These are phyloP conservation scores for Bipolaris zeicola DNA, from an alignment of 2,329 filamentous ascomycete genomes.

Conservation along the genomic window DNA sequence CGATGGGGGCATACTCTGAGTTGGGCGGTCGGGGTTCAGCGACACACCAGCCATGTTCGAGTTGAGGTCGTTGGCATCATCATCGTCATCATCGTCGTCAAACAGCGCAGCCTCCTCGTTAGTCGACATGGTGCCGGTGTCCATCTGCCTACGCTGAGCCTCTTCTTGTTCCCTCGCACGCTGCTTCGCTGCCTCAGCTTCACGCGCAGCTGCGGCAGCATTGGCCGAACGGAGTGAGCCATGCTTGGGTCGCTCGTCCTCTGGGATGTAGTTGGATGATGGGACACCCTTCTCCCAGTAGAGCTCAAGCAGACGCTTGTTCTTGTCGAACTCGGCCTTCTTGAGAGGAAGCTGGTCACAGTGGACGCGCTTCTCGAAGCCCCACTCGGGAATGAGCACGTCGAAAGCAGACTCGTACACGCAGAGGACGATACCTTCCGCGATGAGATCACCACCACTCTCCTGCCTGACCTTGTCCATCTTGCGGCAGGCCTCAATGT, in stretches of 20 bases:
- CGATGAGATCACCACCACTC: slow-evolving; percentile 87
- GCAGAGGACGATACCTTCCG: slow-evolving; percentile 92
- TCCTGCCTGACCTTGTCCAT: slow-evolving; percentile 94
- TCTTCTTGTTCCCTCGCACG: slow-evolving; percentile 87
- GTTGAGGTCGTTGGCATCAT: slow-evolving; percentile 80
- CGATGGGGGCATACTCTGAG: slow-evolving; percentile 93
- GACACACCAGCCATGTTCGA: slow-evolving; percentile 92
- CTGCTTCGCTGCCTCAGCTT: slow-evolving; percentile 81
- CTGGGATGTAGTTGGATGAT: slow-evolving; percentile 92
- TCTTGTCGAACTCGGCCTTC: slow-evolving; percentile 99
- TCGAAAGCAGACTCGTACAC: slow-evolving; percentile 99
- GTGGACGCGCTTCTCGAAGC: slow-evolving; percentile 98
- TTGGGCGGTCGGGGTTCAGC: slow-evolving; percentile 79
- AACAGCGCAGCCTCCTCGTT: slow-evolving; percentile 96
- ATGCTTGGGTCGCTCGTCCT: slow-evolving; percentile 92
- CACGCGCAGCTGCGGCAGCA: slow-evolving; percentile 74
- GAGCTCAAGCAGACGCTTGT: slow-evolving; percentile 89
- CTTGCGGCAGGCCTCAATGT: slow-evolving; percentile 93
- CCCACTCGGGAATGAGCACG: slow-evolving; percentile 95
- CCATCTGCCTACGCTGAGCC: slow-evolving; percentile 88
- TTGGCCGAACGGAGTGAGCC: slow-evolving; percentile 74
- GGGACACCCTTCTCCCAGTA: slow-evolving; percentile 99
- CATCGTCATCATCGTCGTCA: slow-evolving; percentile 85
- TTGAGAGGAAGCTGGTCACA: slow-evolving; percentile 97
- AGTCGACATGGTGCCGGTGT: slow-evolving; percentile 91